These are phyloP conservation scores for Curvularia spicifera DNA, from an alignment of 2,329 filamentous ascomycete genomes.

Conservation along the genomic window DNA sequence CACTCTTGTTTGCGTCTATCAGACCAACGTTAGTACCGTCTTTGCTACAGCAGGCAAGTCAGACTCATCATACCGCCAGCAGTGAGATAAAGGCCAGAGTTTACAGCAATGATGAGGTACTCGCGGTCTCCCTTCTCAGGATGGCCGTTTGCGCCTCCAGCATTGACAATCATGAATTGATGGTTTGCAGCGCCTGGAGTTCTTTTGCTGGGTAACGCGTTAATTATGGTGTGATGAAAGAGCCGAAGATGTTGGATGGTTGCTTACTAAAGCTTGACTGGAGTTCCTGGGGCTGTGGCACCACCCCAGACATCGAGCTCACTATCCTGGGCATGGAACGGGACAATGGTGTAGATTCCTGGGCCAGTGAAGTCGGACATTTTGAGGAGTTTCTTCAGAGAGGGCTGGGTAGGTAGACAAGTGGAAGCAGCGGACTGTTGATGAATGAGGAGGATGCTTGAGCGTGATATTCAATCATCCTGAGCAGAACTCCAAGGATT, in stretches of 20 bases:
- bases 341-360: slow-evolving; percentile 5
- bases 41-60: no score
- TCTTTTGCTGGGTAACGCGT: not conserved
- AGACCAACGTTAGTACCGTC: not conserved
- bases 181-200: not conserved
- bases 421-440: not conserved
- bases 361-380: slow-evolving; percentile 13
- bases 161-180: slow-evolving; percentile 6
- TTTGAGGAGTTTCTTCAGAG: not conserved
- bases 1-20: not conserved
- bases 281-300: not conserved
- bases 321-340: not conserved
- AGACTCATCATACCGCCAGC: not conserved
- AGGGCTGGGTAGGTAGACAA: no score
- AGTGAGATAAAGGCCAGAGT: slow-evolving; percentile 8
- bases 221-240: not conserved
- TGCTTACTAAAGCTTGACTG: slow-evolving; percentile 6
- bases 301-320: slow-evolving; percentile 3
- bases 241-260: no score
- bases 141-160: not conserved
- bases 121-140: slow-evolving; percentile 10
- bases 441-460: not conserved
- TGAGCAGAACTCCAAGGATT: not conserved
- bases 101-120: slow-evolving; percentile 9
- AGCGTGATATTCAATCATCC: not conserved